Base-by-base conservation (phyloP, 2,329 filamentous ascomycete species). In the Peltaster fructicola region DNA sequence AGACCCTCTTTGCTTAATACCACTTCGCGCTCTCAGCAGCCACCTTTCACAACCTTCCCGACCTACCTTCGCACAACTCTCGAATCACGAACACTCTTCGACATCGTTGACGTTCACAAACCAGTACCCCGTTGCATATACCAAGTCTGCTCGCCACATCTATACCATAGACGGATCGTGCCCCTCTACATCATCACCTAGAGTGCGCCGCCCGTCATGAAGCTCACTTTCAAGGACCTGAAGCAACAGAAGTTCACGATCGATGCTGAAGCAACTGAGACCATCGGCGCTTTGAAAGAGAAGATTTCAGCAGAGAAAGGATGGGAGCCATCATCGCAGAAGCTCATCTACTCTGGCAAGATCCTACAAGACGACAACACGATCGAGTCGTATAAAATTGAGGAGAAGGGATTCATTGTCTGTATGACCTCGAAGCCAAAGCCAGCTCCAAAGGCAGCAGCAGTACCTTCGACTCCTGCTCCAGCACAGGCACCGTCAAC, bases 271-370 rank as follows among this genome's bases (percentile, higher is more conserved):
- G 80, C 84, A 36, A 73, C 77, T 38, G 84, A 93, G 51, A 78
- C 80, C 53, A 78, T 98, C 51, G 79, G 75, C 35, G 61, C 75
- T 33, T 71, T 98, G 47, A 98, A 98, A 66, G 71, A 79, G 50
- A 91, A 88, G 63, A 91, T 98, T 41, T 67, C 74, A 15, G 64
- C 70, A 36, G 84, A 92, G 54, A 93, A 93, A 58, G 81, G 82
- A 53, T 95, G 85, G 81, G 84, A 92, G 33, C 69, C 77, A 24
- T 71, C 81, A 47, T 66, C 72, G 36, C 79, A 91, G 58, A 95
- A 95, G 65, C 72, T 98, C 47, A 98, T 98, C 56, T 95, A 95
- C 56, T 93, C 88, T 30, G 88, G 88, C 60, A 98, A 98, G 63
- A 95, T 98, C 43, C 63, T 98, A 38, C 85, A 93, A 57, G 85